Evolutionary conservation across 1,284 basidiomycete species (phyloP).

Genomic region (Cryptococcus sp.): DNA sequence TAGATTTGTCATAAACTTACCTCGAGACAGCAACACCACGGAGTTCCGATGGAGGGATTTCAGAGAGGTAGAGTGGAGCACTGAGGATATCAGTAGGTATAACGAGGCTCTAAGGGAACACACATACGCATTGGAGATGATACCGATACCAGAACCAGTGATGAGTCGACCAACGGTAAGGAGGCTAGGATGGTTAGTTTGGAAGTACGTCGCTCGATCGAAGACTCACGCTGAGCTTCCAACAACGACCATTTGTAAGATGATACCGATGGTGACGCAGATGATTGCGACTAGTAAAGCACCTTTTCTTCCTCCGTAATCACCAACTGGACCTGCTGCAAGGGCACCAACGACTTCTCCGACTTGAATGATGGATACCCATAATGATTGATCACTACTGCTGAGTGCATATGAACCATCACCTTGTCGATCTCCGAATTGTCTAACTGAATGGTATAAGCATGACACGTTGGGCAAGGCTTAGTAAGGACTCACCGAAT

Average conservation of each 20-base stretch:
- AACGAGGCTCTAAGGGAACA: neutral
- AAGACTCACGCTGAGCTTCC: constrained; percentile 26
- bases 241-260: constrained; percentile 45
- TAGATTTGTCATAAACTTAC: too few species aligned
- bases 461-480: neutral
- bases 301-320: constrained; percentile 46
- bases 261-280: constrained; percentile 42
- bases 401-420: constrained; percentile 9
- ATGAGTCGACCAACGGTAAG: constrained; percentile 48
- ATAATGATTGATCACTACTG: constrained; percentile 25
- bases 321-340: constrained; percentile 46
- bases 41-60: constrained; percentile 49
- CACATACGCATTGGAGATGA: constrained; percentile 42
- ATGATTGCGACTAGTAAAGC: constrained; percentile 39
- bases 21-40: constrained; percentile 45
- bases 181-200: constrained; percentile 17
- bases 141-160: constrained; percentile 48
- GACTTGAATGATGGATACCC: constrained; percentile 49
- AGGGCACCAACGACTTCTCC: constrained; percentile 50
- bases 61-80: constrained; percentile 48
- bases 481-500: constrained; percentile 22
- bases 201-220: too few species aligned
- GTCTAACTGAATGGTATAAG: constrained; percentile 14
- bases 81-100: neutral
- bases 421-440: constrained; percentile 12